Evolutionary conservation across 83 land plant genomes (phyloP), one percentile per base, ranked within the genome.

Genomic region (Thuja plicata): DNA sequence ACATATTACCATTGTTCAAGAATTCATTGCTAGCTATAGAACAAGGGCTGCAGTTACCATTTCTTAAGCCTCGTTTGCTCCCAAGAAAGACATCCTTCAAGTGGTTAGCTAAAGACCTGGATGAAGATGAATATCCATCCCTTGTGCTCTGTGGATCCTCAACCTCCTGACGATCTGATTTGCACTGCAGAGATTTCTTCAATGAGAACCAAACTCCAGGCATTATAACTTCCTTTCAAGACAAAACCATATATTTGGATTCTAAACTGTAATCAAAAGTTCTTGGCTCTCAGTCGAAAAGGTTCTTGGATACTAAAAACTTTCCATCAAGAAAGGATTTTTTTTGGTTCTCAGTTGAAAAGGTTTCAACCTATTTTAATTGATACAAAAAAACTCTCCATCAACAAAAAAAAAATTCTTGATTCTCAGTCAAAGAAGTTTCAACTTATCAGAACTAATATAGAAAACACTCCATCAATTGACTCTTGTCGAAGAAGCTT

Each of bases 21-120:
- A 85, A 35, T 17, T 85, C 87, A 34, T 19, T 57, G 41, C 87
- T 85, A 52, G 87, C 87, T 30, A 85, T 85, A 11, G 87, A 85
- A 85, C 70, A 85, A 52, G 87, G 87, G 41, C 87, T 85, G 43
- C n/a, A 85, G 87, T 35, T 85, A 37, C 87, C 87, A 54, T 52
- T 85, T 62, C 37, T 66, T 38, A 85, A 54, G 16, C 37, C 34
- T 85, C 66, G 35, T 85, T 54, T 85, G 87, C 66, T 85, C 35
- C 87, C 87, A 85, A 27, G 87, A 35, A 85, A 34, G n/a, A 21
- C 87, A 85, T 85, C 87, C 43, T 54, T 85, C 40, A 85, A 85
- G 40, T 85, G 87, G 37, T 85, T 54, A 55, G 57, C 50, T 0
- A 85, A 52, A 41, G 87, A 85, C 57, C 57, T 21, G 21, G 73